Conservation (phyloP, 768 basidiomycete genomes). For the Panellus pusillus region DNA sequence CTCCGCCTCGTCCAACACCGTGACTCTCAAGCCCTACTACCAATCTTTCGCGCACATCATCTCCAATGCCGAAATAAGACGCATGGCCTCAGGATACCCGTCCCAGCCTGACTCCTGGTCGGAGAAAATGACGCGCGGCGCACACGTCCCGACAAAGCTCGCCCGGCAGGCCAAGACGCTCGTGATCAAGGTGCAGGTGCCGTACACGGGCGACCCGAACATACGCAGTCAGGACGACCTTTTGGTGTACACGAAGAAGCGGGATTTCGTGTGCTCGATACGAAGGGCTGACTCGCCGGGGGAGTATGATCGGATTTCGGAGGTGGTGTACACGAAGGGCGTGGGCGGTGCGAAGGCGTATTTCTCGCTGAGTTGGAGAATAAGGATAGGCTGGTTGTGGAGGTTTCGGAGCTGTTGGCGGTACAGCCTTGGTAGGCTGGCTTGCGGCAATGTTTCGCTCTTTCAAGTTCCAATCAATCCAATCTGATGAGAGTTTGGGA, state of each 20-base stretch:
- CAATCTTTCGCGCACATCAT: constrained; percentile 23
- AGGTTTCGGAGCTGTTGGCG: constrained; percentile 51
- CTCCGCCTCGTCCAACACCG: constrained; percentile 42
- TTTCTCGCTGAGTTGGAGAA: constrained; percentile 28
- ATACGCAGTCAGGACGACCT: constrained; percentile 26
- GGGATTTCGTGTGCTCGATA: constrained; percentile 51
- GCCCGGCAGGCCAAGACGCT: constrained; percentile 5
- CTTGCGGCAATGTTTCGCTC: too few species aligned
- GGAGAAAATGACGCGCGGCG: background rate
- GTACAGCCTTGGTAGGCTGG: constrained; percentile 51
- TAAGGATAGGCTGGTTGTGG: constrained; percentile 48
- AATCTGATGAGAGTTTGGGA: too few species aligned
- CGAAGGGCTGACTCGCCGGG: constrained; percentile 28
- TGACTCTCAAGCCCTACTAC: constrained; percentile 50
- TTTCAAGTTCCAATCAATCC: too few species aligned
- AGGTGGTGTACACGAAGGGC: constrained; percentile 42
- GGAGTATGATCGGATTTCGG: constrained; percentile 42
- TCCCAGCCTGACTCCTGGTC: constrained; percentile 4
- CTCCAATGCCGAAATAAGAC: constrained; percentile 19
- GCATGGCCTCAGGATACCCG: constrained; percentile 5
- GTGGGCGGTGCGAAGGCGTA: constrained; percentile 28
- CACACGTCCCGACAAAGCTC: constrained; percentile 22
- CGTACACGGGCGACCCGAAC: constrained; percentile 24
- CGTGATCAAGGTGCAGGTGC: constrained; percentile 53
- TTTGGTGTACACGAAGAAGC: constrained; percentile 53